Evolutionary conservation across 495 filamentous ascomycete genomes (phyloP), one percentile per base, ranked within the genome.

Genomic region (Hypoxylon fragiforme): DNA sequence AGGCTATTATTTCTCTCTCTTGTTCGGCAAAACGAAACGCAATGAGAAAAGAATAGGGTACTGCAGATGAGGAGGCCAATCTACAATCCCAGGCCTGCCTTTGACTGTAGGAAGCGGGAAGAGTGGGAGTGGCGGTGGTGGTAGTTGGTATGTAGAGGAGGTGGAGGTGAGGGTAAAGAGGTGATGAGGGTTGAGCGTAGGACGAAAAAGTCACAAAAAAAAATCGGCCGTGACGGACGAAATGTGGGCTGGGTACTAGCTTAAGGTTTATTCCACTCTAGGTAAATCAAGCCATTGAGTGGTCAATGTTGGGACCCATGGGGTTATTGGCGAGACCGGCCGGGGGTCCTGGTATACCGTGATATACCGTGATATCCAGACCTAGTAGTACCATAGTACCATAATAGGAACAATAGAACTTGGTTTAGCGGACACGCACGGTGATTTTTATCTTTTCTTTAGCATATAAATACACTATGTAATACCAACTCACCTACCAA

Each of bases 31-130:
- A 19, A 32, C 52, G 58, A 62, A 62, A 43, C 43, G 58, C 58
- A 62, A 45, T 38, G 44, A 44, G 53, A 47, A 49, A 44, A 50
- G 51, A 52, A 50, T 52, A 44, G 51, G 52, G 52, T 57, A 42
- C 51, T 57, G 52, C 8, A 52, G 58, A 62, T 9, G 52, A 57
- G 15, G 43, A n/a, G n/a, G n/a, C n/a, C 39, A 52, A 62, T 62
- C 58, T 62, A 62, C 58, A 62, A 62, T 62, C 58, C 58, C 50
- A 61, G 58, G 58, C 52, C 58, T 41, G 52, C 52, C 58, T 57
- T 57, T 62, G 52, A 62, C 52, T 57, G 58, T 62, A 62, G 58
- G 54, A 32, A 41, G 40, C 32, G 50, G 40, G 36, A 37, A 35
- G 42, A 30, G 44, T 39, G 50, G 50, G 42, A 30, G 44, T 39